Conservation (phyloP, 2,329 filamentous ascomycete species). For the Fusarium oxysporum region DNA sequence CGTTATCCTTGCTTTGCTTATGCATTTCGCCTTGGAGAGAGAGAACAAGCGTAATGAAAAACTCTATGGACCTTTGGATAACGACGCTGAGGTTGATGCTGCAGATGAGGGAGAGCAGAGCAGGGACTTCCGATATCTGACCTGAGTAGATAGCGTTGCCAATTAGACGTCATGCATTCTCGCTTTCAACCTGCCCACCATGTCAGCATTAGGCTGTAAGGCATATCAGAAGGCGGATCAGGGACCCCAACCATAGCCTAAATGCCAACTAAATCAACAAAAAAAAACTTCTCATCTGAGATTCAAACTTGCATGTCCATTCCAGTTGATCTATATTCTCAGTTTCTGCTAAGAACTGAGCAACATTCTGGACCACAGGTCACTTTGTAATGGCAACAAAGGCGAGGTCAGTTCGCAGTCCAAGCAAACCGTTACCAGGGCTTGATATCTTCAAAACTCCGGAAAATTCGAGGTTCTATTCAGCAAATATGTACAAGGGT, state of each 20-base stretch:
- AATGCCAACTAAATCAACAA: too few species aligned
- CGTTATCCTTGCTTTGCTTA: background rate
- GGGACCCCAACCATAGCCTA: background rate
- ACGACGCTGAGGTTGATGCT: background rate
- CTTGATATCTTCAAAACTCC: background rate
- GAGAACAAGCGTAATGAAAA: slow-evolving; percentile 14
- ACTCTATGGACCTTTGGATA: background rate
- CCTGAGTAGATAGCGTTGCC: background rate
- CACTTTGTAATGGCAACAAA: background rate
- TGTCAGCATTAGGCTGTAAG: background rate
- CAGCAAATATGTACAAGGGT: accelerated
- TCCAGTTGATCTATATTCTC: too few species aligned
- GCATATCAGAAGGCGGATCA: background rate
- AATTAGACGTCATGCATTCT: background rate
- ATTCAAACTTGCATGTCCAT: accelerated
- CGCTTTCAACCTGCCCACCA: background rate
- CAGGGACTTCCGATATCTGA: slow-evolving; percentile 19
- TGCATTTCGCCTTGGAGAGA: slow-evolving; percentile 11
- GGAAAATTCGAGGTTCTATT: accelerated
- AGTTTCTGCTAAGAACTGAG: too few species aligned
- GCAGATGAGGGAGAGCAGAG: background rate
- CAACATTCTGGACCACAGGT: accelerated
- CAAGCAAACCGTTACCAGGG: accelerated
- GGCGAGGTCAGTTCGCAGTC: accelerated
- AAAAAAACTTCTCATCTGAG: too few species aligned